Evolutionary conservation across 2,329 filamentous ascomycete genomes (phyloP).

Genomic region (Neonectria faginata): DNA sequence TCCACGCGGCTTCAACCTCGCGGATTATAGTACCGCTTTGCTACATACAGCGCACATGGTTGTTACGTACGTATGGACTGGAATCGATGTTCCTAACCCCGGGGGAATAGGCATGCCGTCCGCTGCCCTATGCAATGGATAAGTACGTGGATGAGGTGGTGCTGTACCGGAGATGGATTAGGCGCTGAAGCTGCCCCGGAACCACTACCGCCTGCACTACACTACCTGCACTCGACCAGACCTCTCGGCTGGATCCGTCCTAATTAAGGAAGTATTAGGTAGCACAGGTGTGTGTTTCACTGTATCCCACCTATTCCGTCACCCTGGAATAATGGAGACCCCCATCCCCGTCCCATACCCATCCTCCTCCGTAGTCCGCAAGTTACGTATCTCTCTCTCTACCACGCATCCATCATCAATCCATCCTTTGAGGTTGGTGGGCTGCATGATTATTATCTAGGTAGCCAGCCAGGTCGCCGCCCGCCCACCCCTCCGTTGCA

Average conservation of each 20-base stretch:
- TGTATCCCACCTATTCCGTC: neutral
- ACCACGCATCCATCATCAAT: conserved; percentile 8
- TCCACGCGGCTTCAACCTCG: conserved; percentile 10
- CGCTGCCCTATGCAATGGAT: too few species aligned
- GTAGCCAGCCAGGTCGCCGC: neutral
- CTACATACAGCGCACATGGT: neutral
- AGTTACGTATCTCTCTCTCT: neutral
- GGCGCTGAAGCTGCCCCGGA: too few species aligned
- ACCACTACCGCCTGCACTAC: neutral
- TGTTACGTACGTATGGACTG: too few species aligned
- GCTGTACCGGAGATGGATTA: too few species aligned
- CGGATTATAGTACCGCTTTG: too few species aligned
- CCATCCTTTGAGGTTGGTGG: conserved; percentile 8
- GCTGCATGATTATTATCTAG: conserved; percentile 14
- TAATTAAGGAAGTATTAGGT: neutral
- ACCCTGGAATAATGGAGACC: neutral
- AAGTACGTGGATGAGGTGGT: too few species aligned
- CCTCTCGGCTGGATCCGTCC: conserved; percentile 2
- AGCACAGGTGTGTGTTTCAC: neutral
- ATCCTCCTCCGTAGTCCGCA: neutral
- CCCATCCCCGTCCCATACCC: neutral
- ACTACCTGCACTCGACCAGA: too few species aligned
- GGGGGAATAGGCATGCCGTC: too few species aligned
- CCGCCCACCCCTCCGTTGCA: conserved; percentile 8
- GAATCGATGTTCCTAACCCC: too few species aligned